Evolutionary conservation across 768 basidiomycete genomes (phyloP), one percentile per base, ranked within the genome.

Genomic region (Hirschioporus abietinus): DNA sequence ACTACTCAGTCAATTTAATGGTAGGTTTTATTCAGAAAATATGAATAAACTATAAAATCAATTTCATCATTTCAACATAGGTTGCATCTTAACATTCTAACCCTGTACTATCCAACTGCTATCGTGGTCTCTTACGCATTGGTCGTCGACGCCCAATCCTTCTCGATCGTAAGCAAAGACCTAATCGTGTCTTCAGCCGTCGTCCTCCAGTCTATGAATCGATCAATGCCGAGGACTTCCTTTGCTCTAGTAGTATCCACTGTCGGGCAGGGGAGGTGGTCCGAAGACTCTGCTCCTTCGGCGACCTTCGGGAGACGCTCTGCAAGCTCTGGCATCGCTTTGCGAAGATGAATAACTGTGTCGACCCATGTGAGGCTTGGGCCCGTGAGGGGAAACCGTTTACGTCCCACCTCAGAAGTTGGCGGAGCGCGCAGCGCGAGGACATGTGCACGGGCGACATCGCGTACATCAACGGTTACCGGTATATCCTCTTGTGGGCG

Each of bases 391-490:
- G 75, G 58, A 67, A 73, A 72, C 24, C 76, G 72, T 30, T 74
- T 74, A 30, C 63, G 57, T 27, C 63, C 67, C 9, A 64, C 60
- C 30, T 61, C 60, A 5, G 25, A 34, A 17, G 58, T 35, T 1
- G 30, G 7, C 60, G 68, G 15, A 57, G 64, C 68, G 26, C 63
- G 26, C 42, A 78, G 69, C 18, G 76, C 75, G 30, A 67, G 64
- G 18, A 77, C 70, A 59, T 76, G 75, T 4, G 75, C 77, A 0
- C 68, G 68, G 12, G 77, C 77, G 24, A 75, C 77, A 36, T 77
- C 77, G 1, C 72, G 69, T 0, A 78, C 74, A 66, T 78, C 73
- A 60, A 73, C 70, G 63, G 5, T 61, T 25, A 24, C 30, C 23
- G 60, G 60, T 3, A 52, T 6, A 7, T 65, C 52, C 12, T 25